Evolutionary conservation across 1,139 yeast genomes (phyloP).

Genomic region (Blastobotrys illinoisensis): DNA sequence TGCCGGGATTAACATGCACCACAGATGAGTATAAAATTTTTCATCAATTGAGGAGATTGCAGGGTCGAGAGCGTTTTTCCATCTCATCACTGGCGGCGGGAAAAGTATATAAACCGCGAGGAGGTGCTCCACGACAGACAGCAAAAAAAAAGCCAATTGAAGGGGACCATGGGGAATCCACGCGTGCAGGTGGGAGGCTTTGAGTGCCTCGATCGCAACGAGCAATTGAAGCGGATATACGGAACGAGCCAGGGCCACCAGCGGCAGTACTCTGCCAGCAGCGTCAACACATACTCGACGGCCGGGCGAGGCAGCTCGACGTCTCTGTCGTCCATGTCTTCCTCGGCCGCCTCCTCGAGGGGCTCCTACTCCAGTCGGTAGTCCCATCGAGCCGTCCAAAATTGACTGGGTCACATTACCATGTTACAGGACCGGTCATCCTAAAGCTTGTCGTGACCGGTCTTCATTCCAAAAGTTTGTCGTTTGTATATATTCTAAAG

Average conservation of each 20-base stretch:
- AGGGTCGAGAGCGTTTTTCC: neutral
- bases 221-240: slow-evolving; percentile 5
- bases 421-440: too few relatives aligned
- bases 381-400: too few relatives aligned
- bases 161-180: neutral
- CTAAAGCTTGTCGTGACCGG: too few relatives aligned
- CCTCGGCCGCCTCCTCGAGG: neutral
- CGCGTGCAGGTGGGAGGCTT: slow-evolving; percentile 8
- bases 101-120: neutral
- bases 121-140: neutral
- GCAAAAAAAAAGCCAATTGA: neutral
- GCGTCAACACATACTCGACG: neutral
- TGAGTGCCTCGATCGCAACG: slow-evolving; percentile 6
- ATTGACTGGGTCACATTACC: too few relatives aligned
- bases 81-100: neutral
- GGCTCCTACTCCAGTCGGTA: neutral
- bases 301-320: neutral
- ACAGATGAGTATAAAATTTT: neutral
- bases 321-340: neutral
- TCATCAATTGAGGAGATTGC: neutral
- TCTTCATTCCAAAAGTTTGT: neutral
- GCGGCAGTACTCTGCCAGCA: neutral
- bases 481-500: neutral
- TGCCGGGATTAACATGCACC: neutral
- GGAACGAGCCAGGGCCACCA: neutral